phyloP scores from a whole-genome alignment of 2,329 filamentous ascomycete species.

The Botryotinia calthae region DNA sequence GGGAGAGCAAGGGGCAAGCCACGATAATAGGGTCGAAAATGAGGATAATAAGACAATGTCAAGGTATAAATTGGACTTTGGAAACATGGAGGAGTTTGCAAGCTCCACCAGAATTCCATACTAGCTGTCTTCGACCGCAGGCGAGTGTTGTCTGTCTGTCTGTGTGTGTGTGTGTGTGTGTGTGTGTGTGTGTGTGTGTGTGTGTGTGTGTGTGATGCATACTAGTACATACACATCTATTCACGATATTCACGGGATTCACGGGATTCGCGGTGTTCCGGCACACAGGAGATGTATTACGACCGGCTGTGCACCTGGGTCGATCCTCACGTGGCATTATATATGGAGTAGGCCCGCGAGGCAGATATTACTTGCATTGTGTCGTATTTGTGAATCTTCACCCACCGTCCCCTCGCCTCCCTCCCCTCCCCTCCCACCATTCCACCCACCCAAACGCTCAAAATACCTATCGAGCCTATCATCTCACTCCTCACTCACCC shows the following conservation, averaged over 20 bases:
- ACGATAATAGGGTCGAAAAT: too few relatives aligned
- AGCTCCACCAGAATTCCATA: background rate
- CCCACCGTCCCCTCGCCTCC: background rate
- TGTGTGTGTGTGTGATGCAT: too few relatives aligned
- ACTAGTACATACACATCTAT: background rate
- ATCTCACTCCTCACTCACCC: background rate
- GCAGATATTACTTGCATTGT: background rate
- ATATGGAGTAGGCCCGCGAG: background rate
- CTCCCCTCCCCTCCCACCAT: background rate
- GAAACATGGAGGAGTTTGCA: background rate
- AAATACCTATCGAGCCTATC: background rate
- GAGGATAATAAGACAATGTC: background rate
- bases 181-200: too few relatives aligned
- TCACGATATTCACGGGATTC: background rate
- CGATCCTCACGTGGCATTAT: background rate
- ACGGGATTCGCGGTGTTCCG: background rate
- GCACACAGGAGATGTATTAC: background rate
- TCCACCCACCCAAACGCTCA: background rate
- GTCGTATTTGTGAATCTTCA: background rate
- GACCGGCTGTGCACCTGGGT: too few relatives aligned
- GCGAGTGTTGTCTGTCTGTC: background rate
- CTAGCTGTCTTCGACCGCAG: background rate
- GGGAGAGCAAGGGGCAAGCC: background rate
- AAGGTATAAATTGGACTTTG: background rate
- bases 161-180: too few relatives aligned